These are phyloP conservation scores for Filosporella fistucella DNA, from an alignment of 495 filamentous ascomycete genomes.

Conservation along the genomic window DNA sequence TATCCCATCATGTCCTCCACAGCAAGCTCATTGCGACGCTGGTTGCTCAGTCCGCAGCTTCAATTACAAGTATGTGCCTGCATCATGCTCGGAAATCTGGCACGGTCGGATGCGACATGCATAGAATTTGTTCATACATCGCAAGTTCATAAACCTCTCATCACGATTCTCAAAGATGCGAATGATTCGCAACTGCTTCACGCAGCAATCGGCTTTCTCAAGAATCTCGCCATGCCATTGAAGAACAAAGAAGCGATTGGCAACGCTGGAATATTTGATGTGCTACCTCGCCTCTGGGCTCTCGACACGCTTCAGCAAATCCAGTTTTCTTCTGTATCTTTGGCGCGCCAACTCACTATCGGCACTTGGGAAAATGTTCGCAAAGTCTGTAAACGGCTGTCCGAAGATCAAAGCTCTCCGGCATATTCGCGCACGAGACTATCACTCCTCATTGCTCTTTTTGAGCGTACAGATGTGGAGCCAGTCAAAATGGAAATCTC, in stretches of 20 bases:
- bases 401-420: conserved; percentile 33
- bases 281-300: conserved; percentile 57
- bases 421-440: conserved; percentile 44
- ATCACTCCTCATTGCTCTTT: conserved; percentile 55
- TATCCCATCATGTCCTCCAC: conserved; percentile 47
- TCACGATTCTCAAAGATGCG: conserved; percentile 14
- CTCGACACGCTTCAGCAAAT: conserved; percentile 60
- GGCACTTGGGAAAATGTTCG: conserved; percentile 55
- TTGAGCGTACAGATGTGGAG: conserved; percentile 51
- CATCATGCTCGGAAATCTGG: conserved; percentile 72
- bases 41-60: conserved; percentile 43
- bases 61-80: conserved; percentile 71
- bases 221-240: conserved; percentile 69
- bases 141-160: conserved; percentile 50
- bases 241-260: conserved; percentile 58
- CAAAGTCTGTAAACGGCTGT: conserved; percentile 36
- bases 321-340: conserved; percentile 63
- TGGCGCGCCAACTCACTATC: conserved; percentile 60
- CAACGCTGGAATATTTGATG: conserved; percentile 40
- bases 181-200: conserved; percentile 52
- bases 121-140: conserved; percentile 47
- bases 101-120: conserved; percentile 63
- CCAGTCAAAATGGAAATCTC: conserved; percentile 73
- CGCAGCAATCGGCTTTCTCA: conserved; percentile 67
- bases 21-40: conserved; percentile 47